Base-by-base conservation (phyloP, 805 yeast species). In the Hanseniaspora taiwanica region DNA sequence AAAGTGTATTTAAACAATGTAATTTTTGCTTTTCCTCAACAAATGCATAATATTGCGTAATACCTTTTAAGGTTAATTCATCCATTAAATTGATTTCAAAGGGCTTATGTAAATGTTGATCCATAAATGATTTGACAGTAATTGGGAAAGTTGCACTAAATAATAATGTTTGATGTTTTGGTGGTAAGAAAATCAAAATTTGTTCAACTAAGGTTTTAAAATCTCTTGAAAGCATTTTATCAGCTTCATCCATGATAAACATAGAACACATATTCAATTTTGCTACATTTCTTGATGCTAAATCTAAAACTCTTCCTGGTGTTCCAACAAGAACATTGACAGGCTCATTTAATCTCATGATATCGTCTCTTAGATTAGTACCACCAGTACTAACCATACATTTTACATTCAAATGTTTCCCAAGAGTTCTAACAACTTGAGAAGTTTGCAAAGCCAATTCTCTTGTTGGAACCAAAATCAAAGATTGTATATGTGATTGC, bases 331-430 rank as follows among this genome's bases (percentile, higher is more conserved):
- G 66, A 33, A 91, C 75, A 60, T 91, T 97, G 29, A 91, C 96
- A 10, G 94, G 80, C 39, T 89, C 97, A 54, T 82, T 76, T 53
- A 91, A 70, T 69, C 98, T 80, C 54, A 91, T 61, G 53, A 91
- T 89, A 63, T 91, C 98, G 64, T 91, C 98, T 63, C 81, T 79
- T 50, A 91, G 69, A 43, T 81, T 75, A 36, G 98, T 91, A 56
- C 98, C 98, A 62, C 98, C 98, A 10, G 97, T 91, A 62, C 97
- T 81, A 42, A 89, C 96, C 97, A 91, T 89, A 56, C 91, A 85
- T 58, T 87, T 80, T 49, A 86, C 69, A 24, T 86, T 89, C 61
- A 91, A 69, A 61, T 91, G 97, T 59, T 86, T 86, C 44, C 96
- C 96, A 47, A 91, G 70, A 10, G 97, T 87, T 63, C 89, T 81